A percentile compares a stretch with the other conserved stretches of the same genome.
These are phyloP conservation scores for Withania somnifera DNA, from an alignment of 305 asterid genomes.

Conservation along the genomic window DNA sequence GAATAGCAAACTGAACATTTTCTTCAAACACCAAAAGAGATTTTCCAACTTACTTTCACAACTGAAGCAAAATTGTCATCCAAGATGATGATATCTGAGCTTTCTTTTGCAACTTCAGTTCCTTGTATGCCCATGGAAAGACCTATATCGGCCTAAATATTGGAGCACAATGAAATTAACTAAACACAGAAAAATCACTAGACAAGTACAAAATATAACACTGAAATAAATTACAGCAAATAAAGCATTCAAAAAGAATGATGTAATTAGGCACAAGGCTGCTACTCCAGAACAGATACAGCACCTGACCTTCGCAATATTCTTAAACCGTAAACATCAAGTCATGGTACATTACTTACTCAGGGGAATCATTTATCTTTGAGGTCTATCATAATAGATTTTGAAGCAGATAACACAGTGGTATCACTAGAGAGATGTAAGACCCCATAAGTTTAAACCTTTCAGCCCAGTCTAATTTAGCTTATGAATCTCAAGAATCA, in stretches of 20 bases:
- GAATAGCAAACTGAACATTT: not conserved
- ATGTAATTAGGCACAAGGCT: not conserved
- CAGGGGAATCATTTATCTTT: not conserved
- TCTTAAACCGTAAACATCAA: not conserved
- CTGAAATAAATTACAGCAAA: not conserved
- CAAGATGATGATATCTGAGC: slow-evolving; percentile 90
- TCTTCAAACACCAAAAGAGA: not conserved
- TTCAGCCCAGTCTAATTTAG: too few relatives aligned
- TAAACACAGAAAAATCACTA: not conserved
- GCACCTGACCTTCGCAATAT: not conserved
- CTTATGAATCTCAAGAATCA: not conserved
- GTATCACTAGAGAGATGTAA: not conserved
- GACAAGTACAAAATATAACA: not conserved
- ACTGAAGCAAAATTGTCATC: slow-evolving; percentile 93
- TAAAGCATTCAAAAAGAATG: not conserved
- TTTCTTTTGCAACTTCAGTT: slow-evolving; percentile 96
- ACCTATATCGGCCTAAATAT: slow-evolving; percentile 82
- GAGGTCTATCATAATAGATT: not conserved
- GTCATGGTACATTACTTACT: not conserved
- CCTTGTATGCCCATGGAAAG: slow-evolving; percentile 97
- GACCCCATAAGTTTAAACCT: not conserved
- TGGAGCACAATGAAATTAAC: not conserved
- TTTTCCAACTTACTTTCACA: slow-evolving; percentile 50
- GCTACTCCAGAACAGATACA: not conserved
- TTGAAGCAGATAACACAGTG: not conserved